Evolutionary conservation across 202 grass and related monocot species (phyloP), one percentile per base, ranked within the genome.

Genomic region (Zizania palustris): DNA sequence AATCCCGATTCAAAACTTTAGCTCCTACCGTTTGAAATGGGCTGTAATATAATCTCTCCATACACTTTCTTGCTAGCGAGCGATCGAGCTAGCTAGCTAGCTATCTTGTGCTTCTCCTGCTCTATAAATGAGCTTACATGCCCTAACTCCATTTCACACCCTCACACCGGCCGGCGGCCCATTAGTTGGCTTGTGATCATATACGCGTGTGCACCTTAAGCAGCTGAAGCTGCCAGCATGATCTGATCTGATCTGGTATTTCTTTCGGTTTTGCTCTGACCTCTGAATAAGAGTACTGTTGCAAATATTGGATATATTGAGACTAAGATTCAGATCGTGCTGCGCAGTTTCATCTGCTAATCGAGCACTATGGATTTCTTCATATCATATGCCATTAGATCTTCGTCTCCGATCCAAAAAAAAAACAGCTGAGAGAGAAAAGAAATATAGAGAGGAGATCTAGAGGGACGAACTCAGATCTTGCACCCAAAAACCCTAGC

Each of bases 211-310:
- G 80, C 63, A 49, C 80, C 75, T 80, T 83, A 40, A 91, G 88
- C 73, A 86, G 88, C 63, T 90, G 79, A 90, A 90, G 88, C 88
- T 90, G 88, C 88, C 88, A 91, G 77, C 88, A 85, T 86, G 89
- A 92, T 92, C 89, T 92, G 86, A 92, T 79, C 58, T 77, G 54
- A 28, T 28, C 28, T 28, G 28, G 28, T 42, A 42, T 6, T 42
- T 71, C 61, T 74, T 65, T 56, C 8, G 37, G 35, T 82, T 57
- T 68, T 68, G 11, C 42, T 14, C 3, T 33, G 37, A 0, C 1
- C 16, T 20, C 51, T 65, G 76, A 84, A 38, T 74, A 69, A 82
- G 60, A 3, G 20, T 3, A n/a, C n/a, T n/a, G 12, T 15, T 51
- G 64, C 6, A 14, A 62, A 53, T 15, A 33, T 41, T 35, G 71